phyloP scores from a whole-genome alignment of 805 yeast genomes.

The Zygoascus bituminiphila region DNA sequence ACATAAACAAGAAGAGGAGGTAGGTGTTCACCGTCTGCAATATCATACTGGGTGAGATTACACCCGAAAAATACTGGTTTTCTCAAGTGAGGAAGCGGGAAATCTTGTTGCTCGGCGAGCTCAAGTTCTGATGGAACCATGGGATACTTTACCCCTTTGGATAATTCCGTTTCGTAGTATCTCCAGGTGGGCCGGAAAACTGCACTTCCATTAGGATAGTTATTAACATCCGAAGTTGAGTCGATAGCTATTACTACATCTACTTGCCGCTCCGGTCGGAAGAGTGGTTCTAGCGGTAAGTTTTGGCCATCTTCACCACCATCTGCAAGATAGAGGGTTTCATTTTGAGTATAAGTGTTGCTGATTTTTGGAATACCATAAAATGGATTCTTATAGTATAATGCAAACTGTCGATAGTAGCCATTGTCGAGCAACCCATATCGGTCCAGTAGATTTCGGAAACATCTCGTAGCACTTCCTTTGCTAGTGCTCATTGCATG shows the following conservation, averaged over 20 bases:
- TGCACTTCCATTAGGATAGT: constrained; percentile 25
- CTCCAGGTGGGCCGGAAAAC: constrained; percentile 25
- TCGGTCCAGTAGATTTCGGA: not conserved
- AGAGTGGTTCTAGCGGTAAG: constrained; percentile 57
- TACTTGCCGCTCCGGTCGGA: constrained; percentile 50
- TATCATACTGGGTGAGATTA: constrained; percentile 31
- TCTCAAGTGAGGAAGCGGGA: constrained; percentile 4
- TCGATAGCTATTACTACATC: constrained; percentile 54
- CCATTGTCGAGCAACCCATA: constrained; percentile 3
- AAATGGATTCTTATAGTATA: constrained; percentile 12
- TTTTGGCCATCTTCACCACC: constrained; percentile 78
- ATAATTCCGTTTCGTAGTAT: constrained; percentile 19
- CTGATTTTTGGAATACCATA: not conserved
- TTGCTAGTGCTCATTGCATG: not conserved
- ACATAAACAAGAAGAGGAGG: constrained; percentile 69
- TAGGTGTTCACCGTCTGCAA: constrained; percentile 31
- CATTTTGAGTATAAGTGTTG: constrained; percentile 12
- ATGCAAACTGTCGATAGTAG: constrained; percentile 10
- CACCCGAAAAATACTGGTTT: constrained; percentile 79
- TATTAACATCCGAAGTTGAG: constrained; percentile 22
- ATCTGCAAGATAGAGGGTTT: constrained; percentile 50
- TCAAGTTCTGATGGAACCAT: constrained; percentile 21
- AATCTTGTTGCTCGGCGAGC: constrained; percentile 18
- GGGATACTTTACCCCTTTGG: constrained; percentile 20
- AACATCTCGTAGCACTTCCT: not conserved